Evolutionary conservation across 768 basidiomycete species (phyloP), one percentile per base, ranked within the genome.

Genomic region (Lepiota brunneoincarnata): DNA sequence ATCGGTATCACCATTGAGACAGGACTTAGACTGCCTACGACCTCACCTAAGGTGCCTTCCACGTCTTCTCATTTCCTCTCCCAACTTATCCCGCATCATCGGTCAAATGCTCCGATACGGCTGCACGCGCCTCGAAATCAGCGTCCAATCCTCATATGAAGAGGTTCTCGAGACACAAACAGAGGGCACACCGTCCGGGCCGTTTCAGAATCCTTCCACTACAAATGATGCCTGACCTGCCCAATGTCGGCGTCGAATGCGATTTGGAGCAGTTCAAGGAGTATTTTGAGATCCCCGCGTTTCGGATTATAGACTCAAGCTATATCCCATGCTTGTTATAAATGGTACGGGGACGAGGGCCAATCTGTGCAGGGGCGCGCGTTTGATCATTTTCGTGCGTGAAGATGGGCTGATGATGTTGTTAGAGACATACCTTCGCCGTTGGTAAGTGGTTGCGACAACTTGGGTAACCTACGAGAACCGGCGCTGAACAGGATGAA

Each of bases 1-100:
- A 98, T 99, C 38, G 97, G 97, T 0, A 98, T 99, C 64, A 99
- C 97, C 1, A 98, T 99, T 54, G 97, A 99, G 72, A 99, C 97
- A 10, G 79, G 97, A 34, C 97, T n/a, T 97, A 20, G 97, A 99
- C 67, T 99, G 97, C 64, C 78, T 99, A 37, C 88, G 91, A 43
- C 97, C 97, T 1, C 97, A 99, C 76, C 77, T 99, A 40, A 92
- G 91, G 92, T 86, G 62, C 23, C 42, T 56, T 9, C 28, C 9
- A 26, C 37, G 36, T 38, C 36, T 10, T 48, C 44, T 43, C 46
- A 26, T 28, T 6, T n/a, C 20, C 49, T 48, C 38, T 41, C 21
- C 43, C 17, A 49, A 48, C 53, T 31, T 36, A 24, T 24, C 15
- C 12, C n/a, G 12, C 17, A 38, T 48, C 36, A 23, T 43, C 38